A percentile compares a stretch with the other conserved stretches of the same genome.
phyloP scores from a whole-genome alignment of 1,284 basidiomycete genomes.

The Hemileccinum hortonii region DNA sequence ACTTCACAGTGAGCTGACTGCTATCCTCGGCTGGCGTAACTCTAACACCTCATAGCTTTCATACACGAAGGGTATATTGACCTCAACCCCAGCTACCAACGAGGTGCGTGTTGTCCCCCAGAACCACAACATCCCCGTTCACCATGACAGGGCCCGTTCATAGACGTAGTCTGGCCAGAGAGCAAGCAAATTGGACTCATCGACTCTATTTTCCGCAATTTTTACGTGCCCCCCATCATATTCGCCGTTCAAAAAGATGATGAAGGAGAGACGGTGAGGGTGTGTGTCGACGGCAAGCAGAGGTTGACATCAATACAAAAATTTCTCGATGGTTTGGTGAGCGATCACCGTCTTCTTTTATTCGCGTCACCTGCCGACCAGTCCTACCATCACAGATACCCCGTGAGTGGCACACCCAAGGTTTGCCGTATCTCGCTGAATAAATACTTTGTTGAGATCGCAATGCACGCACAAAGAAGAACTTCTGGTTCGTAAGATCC shows the following conservation, averaged over 20 bases:
- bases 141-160: not conserved
- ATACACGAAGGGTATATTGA: conserved; percentile 68
- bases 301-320: conserved; percentile 69
- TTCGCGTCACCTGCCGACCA: not conserved
- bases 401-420: conserved; percentile 35
- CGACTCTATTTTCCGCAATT: conserved; percentile 73
- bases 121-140: not conserved
- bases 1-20: conserved; percentile 50
- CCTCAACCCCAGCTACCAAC: conserved; percentile 64
- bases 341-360: conserved; percentile 15
- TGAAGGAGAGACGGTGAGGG: conserved; percentile 51
- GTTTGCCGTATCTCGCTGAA: conserved; percentile 3
- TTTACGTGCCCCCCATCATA: conserved; percentile 72
- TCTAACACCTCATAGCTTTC: conserved; percentile 38
- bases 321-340: conserved; percentile 67
- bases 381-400: conserved; percentile 42
- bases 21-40: not conserved
- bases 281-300: conserved; percentile 79
- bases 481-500: conserved; percentile 57
- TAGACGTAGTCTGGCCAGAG: conserved; percentile 73
- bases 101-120: conserved; percentile 44
- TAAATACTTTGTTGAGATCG: conserved; percentile 35
- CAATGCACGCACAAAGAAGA: conserved; percentile 53
- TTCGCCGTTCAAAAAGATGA: conserved; percentile 58
- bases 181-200: conserved; percentile 69